Percentiles rank a stretch among this genome's conserved stretches.
These are phyloP conservation scores for Hyphodiscus sp. DNA, from an alignment of 2,329 filamentous ascomycete genomes.

Conservation along the genomic window DNA sequence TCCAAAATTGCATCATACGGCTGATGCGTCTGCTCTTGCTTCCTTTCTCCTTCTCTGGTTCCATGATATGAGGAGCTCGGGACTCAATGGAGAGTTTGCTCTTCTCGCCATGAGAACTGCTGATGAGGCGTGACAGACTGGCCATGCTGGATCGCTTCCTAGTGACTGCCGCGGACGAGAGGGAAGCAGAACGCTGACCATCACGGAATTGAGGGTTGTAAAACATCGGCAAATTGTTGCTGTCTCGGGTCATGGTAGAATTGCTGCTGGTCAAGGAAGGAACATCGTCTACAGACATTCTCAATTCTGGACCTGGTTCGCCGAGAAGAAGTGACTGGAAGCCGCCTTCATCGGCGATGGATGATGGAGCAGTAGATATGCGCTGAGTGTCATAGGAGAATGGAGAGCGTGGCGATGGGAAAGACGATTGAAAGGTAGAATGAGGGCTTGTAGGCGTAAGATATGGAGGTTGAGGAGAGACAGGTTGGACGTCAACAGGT, in stretches of 20 bases:
- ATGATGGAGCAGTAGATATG: slow-evolving; percentile 70
- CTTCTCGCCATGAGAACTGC: slow-evolving; percentile 65
- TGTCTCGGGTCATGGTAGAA: slow-evolving; percentile 68
- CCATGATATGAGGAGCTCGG: slow-evolving; percentile 35
- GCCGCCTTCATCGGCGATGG: slow-evolving; percentile 62
- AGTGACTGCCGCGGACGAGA: slow-evolving; percentile 56
- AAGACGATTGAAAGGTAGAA: slow-evolving; percentile 48
- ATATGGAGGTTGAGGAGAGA: slow-evolving; percentile 36
- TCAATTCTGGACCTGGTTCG: slow-evolving; percentile 65
- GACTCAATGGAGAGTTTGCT: slow-evolving; percentile 70
- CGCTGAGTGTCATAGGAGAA: slow-evolving; percentile 66
- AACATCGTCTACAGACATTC: slow-evolving; percentile 66
- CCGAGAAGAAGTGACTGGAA: slow-evolving; percentile 67
- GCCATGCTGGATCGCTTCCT: slow-evolving; percentile 70
- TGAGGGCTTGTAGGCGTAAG: slow-evolving; percentile 54
- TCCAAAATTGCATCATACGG: slow-evolving; percentile 76
- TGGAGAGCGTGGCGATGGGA: slow-evolving; percentile 61
- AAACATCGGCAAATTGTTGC: slow-evolving; percentile 38
- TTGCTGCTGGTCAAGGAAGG: slow-evolving; percentile 71
- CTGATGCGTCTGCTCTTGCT: slow-evolving; percentile 67
- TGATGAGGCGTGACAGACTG: slow-evolving; percentile 70
- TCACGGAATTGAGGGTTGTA: slow-evolving; percentile 42
- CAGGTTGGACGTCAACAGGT: slow-evolving; percentile 44
- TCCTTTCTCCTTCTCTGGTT: slow-evolving; percentile 48
- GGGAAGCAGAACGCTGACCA: slow-evolving; percentile 55